phyloP scores from a whole-genome alignment of 257 asterid species.

The Jacaranda copaia region DNA sequence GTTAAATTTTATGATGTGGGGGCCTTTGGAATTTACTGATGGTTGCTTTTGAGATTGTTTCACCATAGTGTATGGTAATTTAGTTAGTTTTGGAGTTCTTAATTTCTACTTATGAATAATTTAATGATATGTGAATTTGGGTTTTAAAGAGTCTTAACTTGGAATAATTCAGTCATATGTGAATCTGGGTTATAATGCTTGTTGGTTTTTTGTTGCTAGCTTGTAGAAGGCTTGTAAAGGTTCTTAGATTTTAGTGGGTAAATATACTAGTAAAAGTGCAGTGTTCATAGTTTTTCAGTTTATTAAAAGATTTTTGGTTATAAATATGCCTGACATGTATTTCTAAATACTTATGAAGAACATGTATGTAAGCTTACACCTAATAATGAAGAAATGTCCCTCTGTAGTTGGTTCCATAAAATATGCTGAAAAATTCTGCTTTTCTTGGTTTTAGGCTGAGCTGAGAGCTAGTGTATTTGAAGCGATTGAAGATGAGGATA shows the following conservation, averaged over 20 bases:
- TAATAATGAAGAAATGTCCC: neutral
- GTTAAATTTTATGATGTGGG: neutral
- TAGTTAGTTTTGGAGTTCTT: neutral
- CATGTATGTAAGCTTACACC: neutral
- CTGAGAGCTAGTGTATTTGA: constrained; percentile 88
- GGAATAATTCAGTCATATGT: neutral
- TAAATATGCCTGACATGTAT: too few relatives aligned
- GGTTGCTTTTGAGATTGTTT: neutral
- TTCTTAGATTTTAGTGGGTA: constrained; percentile 15
- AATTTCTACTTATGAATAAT: neutral
- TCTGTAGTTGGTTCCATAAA: neutral
- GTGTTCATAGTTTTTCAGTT: neutral
- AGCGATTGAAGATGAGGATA: constrained; percentile 91
- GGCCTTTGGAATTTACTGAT: neutral
- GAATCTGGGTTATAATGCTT: neutral
- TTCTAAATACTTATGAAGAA: too few relatives aligned
- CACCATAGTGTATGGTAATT: neutral
- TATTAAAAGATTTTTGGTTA: neutral
- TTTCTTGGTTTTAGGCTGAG: constrained; percentile 63
- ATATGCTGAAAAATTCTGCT: constrained; percentile 2
- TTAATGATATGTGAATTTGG: neutral
- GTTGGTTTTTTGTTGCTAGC: neutral
- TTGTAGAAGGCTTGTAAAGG: neutral
- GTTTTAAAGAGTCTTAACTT: neutral
- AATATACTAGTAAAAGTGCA: neutral